A percentile compares a stretch with the other conserved stretches of the same genome.
Conservation (phyloP, 345 rosid genomes). For the Camelina hispida region DNA sequence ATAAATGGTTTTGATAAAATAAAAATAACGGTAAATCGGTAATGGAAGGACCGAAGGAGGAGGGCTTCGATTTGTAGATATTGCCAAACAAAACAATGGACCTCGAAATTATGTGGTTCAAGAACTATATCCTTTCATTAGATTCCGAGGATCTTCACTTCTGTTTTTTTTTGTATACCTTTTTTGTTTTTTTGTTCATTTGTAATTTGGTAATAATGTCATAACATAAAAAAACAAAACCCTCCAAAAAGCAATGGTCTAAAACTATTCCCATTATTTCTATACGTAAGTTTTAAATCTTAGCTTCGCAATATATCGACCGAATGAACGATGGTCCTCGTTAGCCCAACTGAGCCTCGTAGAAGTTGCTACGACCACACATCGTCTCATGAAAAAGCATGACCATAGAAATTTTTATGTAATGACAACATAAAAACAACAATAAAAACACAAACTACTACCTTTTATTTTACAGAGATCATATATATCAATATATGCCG, state of each 20-base stretch:
- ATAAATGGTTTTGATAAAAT: background rate
- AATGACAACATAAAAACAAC: background rate
- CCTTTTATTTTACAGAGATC: no score
- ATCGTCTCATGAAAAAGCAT: background rate
- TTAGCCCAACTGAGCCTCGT: slow-evolving; percentile 17
- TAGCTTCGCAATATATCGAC: slow-evolving; percentile 15
- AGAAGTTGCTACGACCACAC: slow-evolving; percentile 33
- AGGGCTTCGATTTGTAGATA: background rate
- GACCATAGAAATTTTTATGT: slow-evolving; percentile 5
- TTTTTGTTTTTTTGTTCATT: slow-evolving; percentile 12
- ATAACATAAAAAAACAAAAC: background rate
- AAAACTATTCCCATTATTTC: background rate
- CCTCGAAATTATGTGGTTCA: slow-evolving; percentile 33
- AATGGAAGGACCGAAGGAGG: background rate
- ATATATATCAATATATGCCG: no score
- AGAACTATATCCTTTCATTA: slow-evolving; percentile 20
- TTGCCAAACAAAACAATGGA: slow-evolving; percentile 20
- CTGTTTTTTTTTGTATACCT: background rate
- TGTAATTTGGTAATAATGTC: background rate
- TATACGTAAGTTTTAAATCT: background rate
- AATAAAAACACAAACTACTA: no score
- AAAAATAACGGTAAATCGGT: background rate
- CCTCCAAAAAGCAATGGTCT: slow-evolving; percentile 23
- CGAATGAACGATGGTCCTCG: slow-evolving; percentile 29
- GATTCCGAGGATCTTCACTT: slow-evolving; percentile 42